Base-by-base conservation (phyloP, 2,329 filamentous ascomycete genomes). In the Penicillium olsonii region DNA sequence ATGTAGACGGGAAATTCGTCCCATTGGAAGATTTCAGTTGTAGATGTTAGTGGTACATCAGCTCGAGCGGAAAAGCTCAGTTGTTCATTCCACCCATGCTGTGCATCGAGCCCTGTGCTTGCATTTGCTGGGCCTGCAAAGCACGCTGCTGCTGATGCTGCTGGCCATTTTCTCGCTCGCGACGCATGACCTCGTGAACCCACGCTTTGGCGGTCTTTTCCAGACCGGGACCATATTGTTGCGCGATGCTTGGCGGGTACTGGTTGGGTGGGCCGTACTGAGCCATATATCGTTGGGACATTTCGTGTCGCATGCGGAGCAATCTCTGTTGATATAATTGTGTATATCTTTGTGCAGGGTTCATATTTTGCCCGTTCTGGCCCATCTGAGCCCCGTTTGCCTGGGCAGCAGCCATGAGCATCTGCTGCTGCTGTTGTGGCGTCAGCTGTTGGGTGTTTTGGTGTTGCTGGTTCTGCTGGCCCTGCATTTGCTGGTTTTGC, bases 61-160 rank as follows among this genome's bases (percentile, higher is more conserved):
- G 35, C 34, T 27, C 14, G 31, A 44, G 50, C 46, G 42, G 40
- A 48, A 43, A 46, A 27, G 33, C n/a, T 60, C 58, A 70, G 45
- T 67, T 70, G 5, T 67, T 68, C 63, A 69, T 68, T 20, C 66
- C 68, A 49, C 70, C 42, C 47, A 50, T 50, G 12, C 47, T 71
- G 31, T 70, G 67, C 70, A 73, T 73, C 67, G 73, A 72, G 37
- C 69, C 71, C 51, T 71, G 68, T 18, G 71, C 67, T 52, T 69
- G 68, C 50, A 70, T 70, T 42, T 72, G 69, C 42, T 72, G 68
- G 17, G 65, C 66, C 41, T 70, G 68, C 47, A 68, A 63, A 14
- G 63, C 59, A 24, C 69, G 67, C 27, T 45, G 56, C 57, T 24
- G 65, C 62, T 29, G 66, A 31, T 67, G 64, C 42, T 68, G 68